Evolutionary conservation across 257 asterid genomes (phyloP), one percentile per base, ranked within the genome.

Genomic region (Cinchona pubescens): DNA sequence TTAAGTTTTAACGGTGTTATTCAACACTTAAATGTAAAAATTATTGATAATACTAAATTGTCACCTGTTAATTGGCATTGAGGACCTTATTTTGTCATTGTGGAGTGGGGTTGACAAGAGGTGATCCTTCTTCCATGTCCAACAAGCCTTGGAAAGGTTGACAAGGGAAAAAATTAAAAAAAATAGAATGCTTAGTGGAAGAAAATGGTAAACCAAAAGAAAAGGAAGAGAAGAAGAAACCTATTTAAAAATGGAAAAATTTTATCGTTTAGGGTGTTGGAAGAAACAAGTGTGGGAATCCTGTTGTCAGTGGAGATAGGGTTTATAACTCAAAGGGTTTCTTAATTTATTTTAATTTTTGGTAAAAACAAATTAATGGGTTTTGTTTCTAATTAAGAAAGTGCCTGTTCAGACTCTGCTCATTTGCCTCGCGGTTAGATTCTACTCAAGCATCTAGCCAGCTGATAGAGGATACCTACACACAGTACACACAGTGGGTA

Each of bases 241-340:
- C 7, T 30, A 37, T 70, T 51, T 42, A 75, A 82, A 81, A 79
- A 48, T 66, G 75, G 79, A 37, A 72, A 76, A 37, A 16, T n/a
- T 75, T 71, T 78, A 83, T 80, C 87, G 91, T 85, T 78, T 90
- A 88, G 85, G 82, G 93, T 56, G 65, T 88, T 90, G 93, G 90
- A 87, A 85, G 89, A 76, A 81, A 87, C 87, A 77, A 81, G 90
- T 84, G 85, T 87, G 92, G 84, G 92, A 88, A 88, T 86, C 89
- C 80, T 82, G 51, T 55, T 87, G 96, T 86, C 94, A 88, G n/a
- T n/a, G n/a, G n/a, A n/a, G 90, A 79, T 65, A 18, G 18, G 25
- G n/a, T 15, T n/a, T 23, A 77, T 48, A 1, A 32, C 18, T 18
- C 14, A 63, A n/a, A 19, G 43, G 27, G 43, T 34, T 32, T 34